Evolutionary conservation across 2,329 filamentous ascomycete species (phyloP).

Genomic region (Curvularia verruculosa): DNA sequence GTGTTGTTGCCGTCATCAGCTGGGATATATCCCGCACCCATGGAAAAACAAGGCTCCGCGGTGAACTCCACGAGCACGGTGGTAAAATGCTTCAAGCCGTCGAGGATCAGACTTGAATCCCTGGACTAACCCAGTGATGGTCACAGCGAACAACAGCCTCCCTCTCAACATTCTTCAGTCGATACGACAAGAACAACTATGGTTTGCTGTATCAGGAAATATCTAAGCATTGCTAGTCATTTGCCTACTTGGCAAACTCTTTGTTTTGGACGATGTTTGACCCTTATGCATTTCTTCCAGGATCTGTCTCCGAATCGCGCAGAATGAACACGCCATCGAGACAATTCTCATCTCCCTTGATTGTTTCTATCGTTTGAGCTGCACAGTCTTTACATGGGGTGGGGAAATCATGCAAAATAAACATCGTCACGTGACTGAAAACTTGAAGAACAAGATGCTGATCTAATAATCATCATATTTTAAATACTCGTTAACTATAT

Average conservation of each 20-base stretch:
- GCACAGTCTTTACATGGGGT: neutral
- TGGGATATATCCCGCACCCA: neutral
- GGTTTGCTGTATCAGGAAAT: neutral
- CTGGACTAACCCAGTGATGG: neutral
- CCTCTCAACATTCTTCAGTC: neutral
- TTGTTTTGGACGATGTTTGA: neutral
- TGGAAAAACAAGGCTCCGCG: neutral
- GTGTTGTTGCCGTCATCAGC: neutral
- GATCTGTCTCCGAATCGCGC: neutral
- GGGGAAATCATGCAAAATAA: neutral
- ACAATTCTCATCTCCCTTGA: neutral
- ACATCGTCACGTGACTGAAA: neutral
- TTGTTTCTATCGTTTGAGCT: too few species aligned
- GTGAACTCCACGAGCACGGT: neutral
- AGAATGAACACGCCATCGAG: neutral
- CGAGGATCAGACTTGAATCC: neutral
- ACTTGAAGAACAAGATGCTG: neutral
- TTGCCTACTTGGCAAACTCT: neutral
- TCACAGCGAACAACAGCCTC: neutral
- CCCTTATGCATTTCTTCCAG: neutral
- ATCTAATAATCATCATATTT: conserved; percentile 2
- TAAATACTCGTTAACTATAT: conserved; percentile 4
- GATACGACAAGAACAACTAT: neutral
- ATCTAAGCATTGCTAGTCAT: neutral
- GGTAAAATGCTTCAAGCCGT: neutral